These are phyloP conservation scores for Diaporthe sp. DNA, from an alignment of 2,329 filamentous ascomycete genomes.

Conservation along the genomic window DNA sequence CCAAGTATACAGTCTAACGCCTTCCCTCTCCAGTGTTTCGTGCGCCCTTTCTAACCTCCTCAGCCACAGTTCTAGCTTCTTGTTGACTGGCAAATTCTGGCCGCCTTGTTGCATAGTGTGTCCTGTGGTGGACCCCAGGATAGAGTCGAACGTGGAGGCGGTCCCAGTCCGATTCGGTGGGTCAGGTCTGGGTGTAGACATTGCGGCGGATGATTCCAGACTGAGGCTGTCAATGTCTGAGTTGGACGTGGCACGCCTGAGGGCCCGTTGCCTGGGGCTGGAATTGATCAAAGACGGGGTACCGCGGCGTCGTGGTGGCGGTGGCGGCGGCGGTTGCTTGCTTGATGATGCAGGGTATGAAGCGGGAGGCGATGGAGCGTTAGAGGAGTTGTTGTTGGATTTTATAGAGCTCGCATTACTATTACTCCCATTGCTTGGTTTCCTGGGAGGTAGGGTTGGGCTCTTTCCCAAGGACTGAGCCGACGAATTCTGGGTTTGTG, in stretches of 20 bases:
- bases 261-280: conserved; percentile 48
- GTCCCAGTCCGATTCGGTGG: conserved; percentile 33
- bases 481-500: conserved; percentile 56
- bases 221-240: conserved; percentile 51
- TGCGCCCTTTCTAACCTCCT: conserved; percentile 76
- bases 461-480: conserved; percentile 47
- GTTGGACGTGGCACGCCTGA: conserved; percentile 55
- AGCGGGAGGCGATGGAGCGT: conserved; percentile 25
- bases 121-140: conserved; percentile 41
- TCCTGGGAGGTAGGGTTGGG: conserved; percentile 34
- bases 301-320: conserved; percentile 60
- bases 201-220: conserved; percentile 41
- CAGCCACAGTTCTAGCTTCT: conserved; percentile 80
- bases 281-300: conserved; percentile 52
- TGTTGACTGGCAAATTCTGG: conserved; percentile 59
- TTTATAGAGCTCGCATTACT: conserved; percentile 40
- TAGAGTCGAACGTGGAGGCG: conserved; percentile 35
- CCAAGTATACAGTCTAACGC: conserved; percentile 80
- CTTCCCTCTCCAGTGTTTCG: conserved; percentile 69
- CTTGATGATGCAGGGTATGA: conserved; percentile 33
- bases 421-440: conserved; percentile 33
- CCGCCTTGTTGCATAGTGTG: conserved; percentile 40
- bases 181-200: conserved; percentile 41
- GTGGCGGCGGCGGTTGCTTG: conserved; percentile 55
- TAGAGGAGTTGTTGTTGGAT: conserved; percentile 30